Percentiles rank a stretch among this genome's conserved stretches.
Evolutionary conservation across 1,284 basidiomycete species (phyloP).

Genomic region (Ceratobasidium sp.): DNA sequence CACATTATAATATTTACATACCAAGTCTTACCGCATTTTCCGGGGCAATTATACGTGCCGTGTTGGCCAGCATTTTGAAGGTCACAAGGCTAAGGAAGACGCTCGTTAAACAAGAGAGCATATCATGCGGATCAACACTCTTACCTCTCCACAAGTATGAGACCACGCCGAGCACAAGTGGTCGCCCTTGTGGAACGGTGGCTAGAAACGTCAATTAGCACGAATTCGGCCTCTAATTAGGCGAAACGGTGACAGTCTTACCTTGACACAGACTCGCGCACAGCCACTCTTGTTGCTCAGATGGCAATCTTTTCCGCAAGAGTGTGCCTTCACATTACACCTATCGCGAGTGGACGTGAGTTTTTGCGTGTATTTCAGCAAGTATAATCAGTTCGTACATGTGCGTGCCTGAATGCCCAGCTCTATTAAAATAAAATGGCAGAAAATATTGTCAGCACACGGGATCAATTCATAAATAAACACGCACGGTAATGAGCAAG

Average conservation of each 20-base stretch:
- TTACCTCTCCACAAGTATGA: constrained; percentile 58
- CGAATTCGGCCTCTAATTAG: background rate
- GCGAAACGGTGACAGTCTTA: constrained; percentile 49
- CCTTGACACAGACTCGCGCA: constrained; percentile 66
- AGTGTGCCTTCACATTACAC: constrained; percentile 64
- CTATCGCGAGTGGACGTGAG: constrained; percentile 53
- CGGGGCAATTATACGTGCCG: constrained; percentile 60
- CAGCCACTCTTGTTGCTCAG: constrained; percentile 65
- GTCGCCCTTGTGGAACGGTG: constrained; percentile 60
- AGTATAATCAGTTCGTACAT: constrained; percentile 15
- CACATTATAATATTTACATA: constrained; percentile 50
- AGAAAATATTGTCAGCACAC: too few species aligned
- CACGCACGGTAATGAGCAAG: too few species aligned
- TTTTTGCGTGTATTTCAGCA: background rate
- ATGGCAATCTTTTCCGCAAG: constrained; percentile 65
- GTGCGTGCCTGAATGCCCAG: too few species aligned
- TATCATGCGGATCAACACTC: constrained; percentile 20
- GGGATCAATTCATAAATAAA: too few species aligned
- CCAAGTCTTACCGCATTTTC: constrained; percentile 65
- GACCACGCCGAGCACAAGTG: constrained; percentile 67
- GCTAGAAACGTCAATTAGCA: constrained; percentile 53
- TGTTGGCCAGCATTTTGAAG: constrained; percentile 56
- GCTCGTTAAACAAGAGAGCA: background rate
- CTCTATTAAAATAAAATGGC: too few species aligned
- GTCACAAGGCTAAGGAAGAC: constrained; percentile 62